A percentile compares a stretch with the other conserved stretches of the same genome.
Conservation (phyloP, 176 grass and related monocot genomes). For the Oryza brachyantha region DNA sequence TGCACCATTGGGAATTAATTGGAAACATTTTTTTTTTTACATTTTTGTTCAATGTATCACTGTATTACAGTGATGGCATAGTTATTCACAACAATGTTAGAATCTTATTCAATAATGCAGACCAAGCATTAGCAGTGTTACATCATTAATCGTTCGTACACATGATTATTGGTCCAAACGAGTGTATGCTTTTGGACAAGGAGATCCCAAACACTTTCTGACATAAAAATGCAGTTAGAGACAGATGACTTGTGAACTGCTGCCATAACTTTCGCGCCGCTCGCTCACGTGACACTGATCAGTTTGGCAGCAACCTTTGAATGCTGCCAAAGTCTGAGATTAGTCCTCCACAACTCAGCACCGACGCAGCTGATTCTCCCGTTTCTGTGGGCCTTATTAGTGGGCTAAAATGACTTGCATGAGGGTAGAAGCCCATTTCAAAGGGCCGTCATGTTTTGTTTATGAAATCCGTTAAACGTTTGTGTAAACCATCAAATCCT, state of each 20-base stretch:
- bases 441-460: too few relatives aligned
- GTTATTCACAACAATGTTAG: neutral
- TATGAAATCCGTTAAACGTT: too few relatives aligned
- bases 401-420: too few relatives aligned
- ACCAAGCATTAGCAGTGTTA: neutral
- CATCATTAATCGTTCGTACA: neutral
- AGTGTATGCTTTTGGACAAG: neutral
- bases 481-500: too few relatives aligned
- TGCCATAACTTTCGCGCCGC: neutral
- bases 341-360: neutral
- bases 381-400: neutral
- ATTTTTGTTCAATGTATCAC: neutral
- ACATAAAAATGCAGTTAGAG: neutral
- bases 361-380: neutral
- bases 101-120: neutral
- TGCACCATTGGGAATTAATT: neutral
- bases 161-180: neutral
- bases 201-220: neutral
- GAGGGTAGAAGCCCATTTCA: too few relatives aligned
- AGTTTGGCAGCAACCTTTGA: neutral
- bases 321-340: neutral
- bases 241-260: neutral
- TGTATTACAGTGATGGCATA: neutral
- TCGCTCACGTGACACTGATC: slow-evolving; percentile 3
- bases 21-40: neutral